Conservation (phyloP, 2,329 filamentous ascomycete species). For the Aureobasidium sp. region DNA sequence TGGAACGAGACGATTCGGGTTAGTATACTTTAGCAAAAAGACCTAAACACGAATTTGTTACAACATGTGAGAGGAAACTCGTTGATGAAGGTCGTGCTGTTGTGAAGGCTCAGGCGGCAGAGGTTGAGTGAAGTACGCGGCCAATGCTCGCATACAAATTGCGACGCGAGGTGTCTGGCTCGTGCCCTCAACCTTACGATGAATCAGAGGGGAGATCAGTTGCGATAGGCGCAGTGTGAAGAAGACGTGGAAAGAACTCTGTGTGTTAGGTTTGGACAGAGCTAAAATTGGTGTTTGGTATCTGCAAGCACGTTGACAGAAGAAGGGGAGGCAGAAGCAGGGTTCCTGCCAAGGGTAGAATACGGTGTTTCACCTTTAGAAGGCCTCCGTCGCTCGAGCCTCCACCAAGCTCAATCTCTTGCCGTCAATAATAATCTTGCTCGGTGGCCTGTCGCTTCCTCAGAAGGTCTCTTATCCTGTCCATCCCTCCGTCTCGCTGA, state of each 20-base stretch:
- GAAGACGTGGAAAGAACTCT: neutral
- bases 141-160: neutral
- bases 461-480: neutral
- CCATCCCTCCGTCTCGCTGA: neutral
- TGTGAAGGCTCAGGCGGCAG: neutral
- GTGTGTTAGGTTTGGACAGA: neutral
- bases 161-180: neutral
- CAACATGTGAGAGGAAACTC: neutral
- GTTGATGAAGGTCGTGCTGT: neutral
- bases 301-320: neutral
- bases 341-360: neutral
- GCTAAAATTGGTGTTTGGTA: neutral
- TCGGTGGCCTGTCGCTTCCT: neutral
- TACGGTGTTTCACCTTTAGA: slow-evolving; percentile 4
- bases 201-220: neutral
- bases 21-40: neutral
- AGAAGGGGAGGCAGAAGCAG: neutral
- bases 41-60: neutral
- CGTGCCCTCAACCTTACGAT: neutral
- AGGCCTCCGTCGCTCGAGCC: neutral
- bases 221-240: neutral
- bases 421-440: neutral
- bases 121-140: neutral
- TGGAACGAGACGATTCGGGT: neutral
- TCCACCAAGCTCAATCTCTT: slow-evolving; percentile 4